Conservation (phyloP, 305 asterid species). For the Coffea humblotiana region DNA sequence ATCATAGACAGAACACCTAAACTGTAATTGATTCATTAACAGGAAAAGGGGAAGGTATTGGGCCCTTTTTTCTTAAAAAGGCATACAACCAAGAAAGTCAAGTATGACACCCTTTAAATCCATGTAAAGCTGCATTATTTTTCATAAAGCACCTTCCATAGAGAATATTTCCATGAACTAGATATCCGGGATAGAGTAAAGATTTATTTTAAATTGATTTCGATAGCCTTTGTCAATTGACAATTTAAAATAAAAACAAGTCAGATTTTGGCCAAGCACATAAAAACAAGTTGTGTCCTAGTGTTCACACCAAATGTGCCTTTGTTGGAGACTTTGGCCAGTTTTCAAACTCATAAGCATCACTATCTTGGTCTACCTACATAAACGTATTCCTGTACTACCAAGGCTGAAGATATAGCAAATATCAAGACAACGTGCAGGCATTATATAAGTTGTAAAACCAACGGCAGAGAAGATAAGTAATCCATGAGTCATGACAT, state of each 20-base stretch:
- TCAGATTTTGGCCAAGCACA: too few species aligned
- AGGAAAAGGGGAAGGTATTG: background rate
- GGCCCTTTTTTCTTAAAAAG: background rate
- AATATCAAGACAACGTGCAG: background rate
- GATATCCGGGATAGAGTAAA: background rate
- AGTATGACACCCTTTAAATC: background rate
- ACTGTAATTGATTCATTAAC: background rate
- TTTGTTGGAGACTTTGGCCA: too few species aligned
- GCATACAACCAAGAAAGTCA: background rate
- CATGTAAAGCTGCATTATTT: background rate
- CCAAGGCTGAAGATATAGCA: background rate
- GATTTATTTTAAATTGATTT: background rate
- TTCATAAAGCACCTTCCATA: background rate
- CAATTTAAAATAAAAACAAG: too few species aligned
- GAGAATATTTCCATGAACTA: background rate
- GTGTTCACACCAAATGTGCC: too few species aligned
- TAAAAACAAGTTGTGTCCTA: too few species aligned
- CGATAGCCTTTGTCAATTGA: too few species aligned
- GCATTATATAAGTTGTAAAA: background rate
- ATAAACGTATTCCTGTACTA: background rate
- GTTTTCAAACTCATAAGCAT: too few species aligned
- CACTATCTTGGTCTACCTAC: background rate
- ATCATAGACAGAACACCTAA: background rate
- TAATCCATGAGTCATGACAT: background rate
- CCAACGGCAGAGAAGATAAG: background rate